Evolutionary conservation across 495 filamentous ascomycete genomes (phyloP), one percentile per base, ranked within the genome.

Genomic region (Darksidea phi): DNA sequence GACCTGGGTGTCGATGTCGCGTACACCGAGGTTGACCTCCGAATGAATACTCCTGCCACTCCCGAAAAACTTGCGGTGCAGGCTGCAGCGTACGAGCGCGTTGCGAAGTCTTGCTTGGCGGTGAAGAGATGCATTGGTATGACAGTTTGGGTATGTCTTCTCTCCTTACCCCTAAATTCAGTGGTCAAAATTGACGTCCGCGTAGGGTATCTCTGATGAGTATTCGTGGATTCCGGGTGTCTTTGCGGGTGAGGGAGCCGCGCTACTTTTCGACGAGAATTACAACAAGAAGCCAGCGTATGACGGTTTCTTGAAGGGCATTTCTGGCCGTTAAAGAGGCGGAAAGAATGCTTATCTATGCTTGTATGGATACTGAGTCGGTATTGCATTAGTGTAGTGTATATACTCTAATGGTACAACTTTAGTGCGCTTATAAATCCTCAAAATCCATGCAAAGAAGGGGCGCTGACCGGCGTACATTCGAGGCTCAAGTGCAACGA

Each of bases 1-100:
- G 60, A 63, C 28, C 54, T 63, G 13, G 24, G 24, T 41, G 60
- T 70, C 54, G 81, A 89, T 69, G 74, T 82, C 28, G 82, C 84
- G 25, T 76, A 86, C 53, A 86, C 86, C 34, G 86, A 88, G 68
- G 75, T 87, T 45, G 84, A 88, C 59, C 86, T 89, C 71, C 79
- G 60, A 26, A 63, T 63, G 60, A 63, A 63, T 36, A 63, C 60
- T 1, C 60, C 60, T 6, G 34, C 24, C 17, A 63, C 32, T 12
- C 11, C 47, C 11, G 25, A 32, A 21, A 63, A 63, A 37, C 26
- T 79, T 48, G 75, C 75, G 38, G 84, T 80, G 7, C 77, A 80
- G 48, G 66, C 79, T 21, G 74, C 73, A 36, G 85, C 88, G 71
- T 91, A 87, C 66, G 76, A 80, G 32, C 76, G 81, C 36, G 80